These are phyloP conservation scores for Taphrina pruni DNA, from an alignment of 1,139 yeast species.

Conservation along the genomic window DNA sequence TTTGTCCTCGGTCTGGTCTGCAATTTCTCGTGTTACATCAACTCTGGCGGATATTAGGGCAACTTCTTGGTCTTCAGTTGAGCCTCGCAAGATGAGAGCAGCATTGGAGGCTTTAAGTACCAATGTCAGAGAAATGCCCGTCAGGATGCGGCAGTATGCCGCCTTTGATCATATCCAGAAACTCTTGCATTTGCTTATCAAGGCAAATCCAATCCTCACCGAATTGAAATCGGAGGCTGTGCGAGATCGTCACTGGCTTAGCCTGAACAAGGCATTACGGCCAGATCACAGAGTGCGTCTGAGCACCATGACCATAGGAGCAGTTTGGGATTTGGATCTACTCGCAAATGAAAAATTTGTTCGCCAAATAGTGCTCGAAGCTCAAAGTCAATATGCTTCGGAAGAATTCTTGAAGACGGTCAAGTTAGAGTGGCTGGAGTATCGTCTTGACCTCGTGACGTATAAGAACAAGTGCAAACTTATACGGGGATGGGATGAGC, in stretches of 20 bases:
- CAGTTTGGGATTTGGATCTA: conserved; percentile 67
- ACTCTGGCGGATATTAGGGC: conserved; percentile 57
- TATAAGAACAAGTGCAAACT: conserved; percentile 63
- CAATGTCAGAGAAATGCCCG: conserved; percentile 62
- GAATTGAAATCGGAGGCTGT: conserved; percentile 66
- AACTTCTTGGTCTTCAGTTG: conserved; percentile 61
- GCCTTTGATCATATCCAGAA: conserved; percentile 69
- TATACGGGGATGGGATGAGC: conserved; percentile 70
- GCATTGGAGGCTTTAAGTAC: conserved; percentile 61
- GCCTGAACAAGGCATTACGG: conserved; percentile 54
- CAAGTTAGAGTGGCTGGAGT: conserved; percentile 52
- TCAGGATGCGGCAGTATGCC: conserved; percentile 67
- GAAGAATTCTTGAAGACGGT: conserved; percentile 60
- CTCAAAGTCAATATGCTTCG: conserved; percentile 73
- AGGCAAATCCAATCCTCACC: conserved; percentile 55
- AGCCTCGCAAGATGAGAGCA: conserved; percentile 58
- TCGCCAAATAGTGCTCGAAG: conserved; percentile 63
- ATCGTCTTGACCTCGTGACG: conserved; percentile 62
- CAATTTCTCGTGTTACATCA: conserved; percentile 64
- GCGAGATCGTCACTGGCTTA: conserved; percentile 72
- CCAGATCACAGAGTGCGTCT: conserved; percentile 48
- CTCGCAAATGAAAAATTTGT: conserved; percentile 58
- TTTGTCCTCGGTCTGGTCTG: conserved; percentile 68
- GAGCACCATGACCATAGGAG: conserved; percentile 58
- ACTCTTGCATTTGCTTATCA: conserved; percentile 56